These are phyloP conservation scores for Colletotrichum navitas DNA, from an alignment of 2,329 filamentous ascomycete species.

Conservation along the genomic window DNA sequence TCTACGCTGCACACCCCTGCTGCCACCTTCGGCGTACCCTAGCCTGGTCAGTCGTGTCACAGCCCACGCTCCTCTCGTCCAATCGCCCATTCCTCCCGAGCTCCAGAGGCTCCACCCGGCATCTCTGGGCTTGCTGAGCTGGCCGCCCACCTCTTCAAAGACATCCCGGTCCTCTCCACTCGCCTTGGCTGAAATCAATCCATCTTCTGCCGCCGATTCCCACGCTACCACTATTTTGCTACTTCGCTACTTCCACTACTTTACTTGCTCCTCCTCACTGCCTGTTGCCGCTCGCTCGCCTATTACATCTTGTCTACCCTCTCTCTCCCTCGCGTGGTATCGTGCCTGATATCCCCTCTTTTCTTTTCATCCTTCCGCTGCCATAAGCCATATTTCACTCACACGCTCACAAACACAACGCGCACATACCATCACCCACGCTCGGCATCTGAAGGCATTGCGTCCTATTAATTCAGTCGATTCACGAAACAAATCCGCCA, in stretches of 20 bases:
- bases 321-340: slow-evolving; percentile 39
- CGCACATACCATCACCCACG: slow-evolving; percentile 14
- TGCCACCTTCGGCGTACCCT: slow-evolving; percentile 41
- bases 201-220: slow-evolving; percentile 39
- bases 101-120: slow-evolving; percentile 41
- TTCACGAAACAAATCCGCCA: slow-evolving; percentile 3
- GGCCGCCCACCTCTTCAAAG: slow-evolving; percentile 39
- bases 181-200: slow-evolving; percentile 37
- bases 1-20: slow-evolving; percentile 40
- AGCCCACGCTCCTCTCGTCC: slow-evolving; percentile 49
- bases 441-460: slow-evolving; percentile 6
- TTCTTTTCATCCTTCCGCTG: slow-evolving; percentile 39
- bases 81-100: slow-evolving; percentile 48
- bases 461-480: neutral
- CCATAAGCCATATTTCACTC: slow-evolving; percentile 29
- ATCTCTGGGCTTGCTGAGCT: slow-evolving; percentile 43
- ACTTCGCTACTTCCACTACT: slow-evolving; percentile 14
- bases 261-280: slow-evolving; percentile 16
- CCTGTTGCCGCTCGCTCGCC: slow-evolving; percentile 29
- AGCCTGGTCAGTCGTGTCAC: slow-evolving; percentile 47
- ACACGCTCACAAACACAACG: neutral
- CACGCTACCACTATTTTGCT: slow-evolving; percentile 23
- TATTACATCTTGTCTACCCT: slow-evolving; percentile 42
- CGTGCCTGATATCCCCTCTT: slow-evolving; percentile 42
- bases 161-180: slow-evolving; percentile 38